A percentile compares a stretch with the other conserved stretches of the same genome.
phyloP scores from a whole-genome alignment of 257 asterid genomes.

The Scutellaria minor region DNA sequence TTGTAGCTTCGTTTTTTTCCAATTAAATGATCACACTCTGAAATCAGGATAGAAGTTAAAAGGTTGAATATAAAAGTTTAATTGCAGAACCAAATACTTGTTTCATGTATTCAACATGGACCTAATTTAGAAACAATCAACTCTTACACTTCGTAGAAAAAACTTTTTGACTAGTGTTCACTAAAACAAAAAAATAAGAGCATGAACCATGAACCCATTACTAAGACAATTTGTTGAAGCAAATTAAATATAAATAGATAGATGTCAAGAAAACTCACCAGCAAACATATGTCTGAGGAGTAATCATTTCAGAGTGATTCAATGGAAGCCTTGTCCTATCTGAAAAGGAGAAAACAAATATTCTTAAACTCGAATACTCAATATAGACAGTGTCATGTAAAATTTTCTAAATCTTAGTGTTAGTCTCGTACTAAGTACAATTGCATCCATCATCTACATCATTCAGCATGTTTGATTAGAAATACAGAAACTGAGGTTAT shows the following conservation, averaged over 20 bases:
- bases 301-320: constrained; percentile 78
- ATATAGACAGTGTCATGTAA: neutral
- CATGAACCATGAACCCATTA: neutral
- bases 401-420: neutral
- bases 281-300: constrained; percentile 73
- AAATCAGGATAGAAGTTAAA: neutral
- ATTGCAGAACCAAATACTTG: neutral
- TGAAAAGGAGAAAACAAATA: constrained; percentile 41
- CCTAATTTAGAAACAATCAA: constrained; percentile 30
- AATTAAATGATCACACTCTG: neutral
- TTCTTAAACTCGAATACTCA: neutral
- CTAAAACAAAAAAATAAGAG: neutral
- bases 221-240: constrained; percentile 17
- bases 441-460: neutral
- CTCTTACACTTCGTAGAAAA: neutral
- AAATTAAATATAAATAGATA: constrained; percentile 12
- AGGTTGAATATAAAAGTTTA: neutral
- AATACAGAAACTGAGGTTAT: neutral
- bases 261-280: constrained; percentile 52
- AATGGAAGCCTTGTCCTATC: constrained; percentile 81
- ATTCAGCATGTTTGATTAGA: constrained; percentile 4
- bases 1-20: neutral
- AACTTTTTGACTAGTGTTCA: neutral
- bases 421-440: neutral
- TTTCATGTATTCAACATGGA: neutral